Base-by-base conservation (phyloP, 768 basidiomycete species). In the Naganishia randhawae region DNA sequence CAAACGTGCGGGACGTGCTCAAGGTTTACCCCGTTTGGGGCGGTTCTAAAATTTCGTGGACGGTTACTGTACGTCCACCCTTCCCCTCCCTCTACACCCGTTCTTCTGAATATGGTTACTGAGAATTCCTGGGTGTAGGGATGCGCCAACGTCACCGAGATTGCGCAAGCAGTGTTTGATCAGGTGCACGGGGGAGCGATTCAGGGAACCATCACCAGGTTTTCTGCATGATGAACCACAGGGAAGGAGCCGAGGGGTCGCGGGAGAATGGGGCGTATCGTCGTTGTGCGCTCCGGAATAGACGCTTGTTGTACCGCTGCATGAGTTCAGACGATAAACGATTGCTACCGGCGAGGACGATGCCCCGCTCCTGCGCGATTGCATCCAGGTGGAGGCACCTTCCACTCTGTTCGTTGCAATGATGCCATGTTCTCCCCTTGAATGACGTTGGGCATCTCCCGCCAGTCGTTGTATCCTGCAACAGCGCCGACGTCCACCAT, bases 401-500 rank as follows among this genome's bases (percentile, higher is more conserved):
- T n/a, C n/a, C n/a, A n/a, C n/a, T n/a, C n/a, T n/a, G n/a, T n/a
- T n/a, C n/a, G n/a, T n/a, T n/a, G n/a, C n/a, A n/a, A n/a, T n/a
- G n/a, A n/a, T n/a, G n/a, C n/a, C n/a, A n/a, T n/a, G n/a, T n/a
- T n/a, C n/a, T n/a, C n/a, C n/a, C n/a, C n/a, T n/a, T n/a, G n/a
- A n/a, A n/a, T n/a, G n/a, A n/a, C n/a, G n/a, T n/a, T n/a, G n/a
- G n/a, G n/a, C n/a, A n/a, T n/a, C n/a, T n/a, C n/a, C n/a, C n/a
- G n/a, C n/a, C n/a, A n/a, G n/a, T n/a, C n/a, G n/a, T n/a, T n/a
- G n/a, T n/a, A n/a, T n/a, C n/a, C n/a, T n/a, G n/a, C n/a, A n/a
- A n/a, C n/a, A n/a, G n/a, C n/a, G n/a, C n/a, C n/a, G n/a, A n/a
- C 33, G 16, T 7, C 63, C 39, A 66, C 17, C 39, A 76, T 78